Evolutionary conservation across 768 basidiomycete genomes (phyloP).

Genomic region (Pleurotus citrinopileatus): DNA sequence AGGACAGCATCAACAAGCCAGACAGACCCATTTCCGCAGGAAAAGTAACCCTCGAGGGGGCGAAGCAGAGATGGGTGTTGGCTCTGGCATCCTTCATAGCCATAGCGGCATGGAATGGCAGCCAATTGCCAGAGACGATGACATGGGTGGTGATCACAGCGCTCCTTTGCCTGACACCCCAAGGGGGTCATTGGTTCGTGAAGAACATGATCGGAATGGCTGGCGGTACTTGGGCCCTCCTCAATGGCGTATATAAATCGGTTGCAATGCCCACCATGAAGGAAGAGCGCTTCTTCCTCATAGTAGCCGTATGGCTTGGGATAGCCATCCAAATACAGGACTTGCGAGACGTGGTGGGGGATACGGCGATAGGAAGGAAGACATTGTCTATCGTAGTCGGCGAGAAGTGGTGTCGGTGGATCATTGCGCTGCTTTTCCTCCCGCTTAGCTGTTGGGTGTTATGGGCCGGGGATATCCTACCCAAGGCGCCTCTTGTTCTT

Average conservation of each 20-base stretch:
- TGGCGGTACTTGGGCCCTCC: constrained; percentile 15
- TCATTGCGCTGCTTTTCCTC: constrained; percentile 10
- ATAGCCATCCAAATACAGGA: constrained; percentile 13
- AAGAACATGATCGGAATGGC: constrained; percentile 15
- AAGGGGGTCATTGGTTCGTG: constrained; percentile 17
- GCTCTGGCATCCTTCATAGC: constrained; percentile 9
- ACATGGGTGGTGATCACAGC: constrained; percentile 14
- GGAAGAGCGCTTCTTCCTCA: constrained; percentile 1
- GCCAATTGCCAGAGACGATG: constrained; percentile 8
- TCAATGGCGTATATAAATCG: constrained; percentile 12
- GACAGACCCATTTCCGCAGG: constrained; percentile 20
- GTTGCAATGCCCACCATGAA: constrained; percentile 2
- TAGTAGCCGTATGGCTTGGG: constrained; percentile 13
- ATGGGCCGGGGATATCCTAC: constrained; percentile 8
- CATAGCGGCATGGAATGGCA: constrained; percentile 5
- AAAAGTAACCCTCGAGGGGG: constrained; percentile 15
- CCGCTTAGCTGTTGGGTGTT: constrained; percentile 6
- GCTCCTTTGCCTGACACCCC: constrained; percentile 12
- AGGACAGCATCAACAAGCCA: constrained; percentile 22
- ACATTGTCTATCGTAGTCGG: constrained; percentile 15
- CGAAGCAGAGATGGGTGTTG: constrained; percentile 15
- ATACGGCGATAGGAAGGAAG: constrained; percentile 13
- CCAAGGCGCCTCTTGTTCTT: constrained; percentile 3
- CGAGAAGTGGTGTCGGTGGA: constrained; percentile 6
- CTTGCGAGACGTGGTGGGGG: constrained; percentile 15